A percentile compares a stretch with the other conserved stretches of the same genome.
Conservation (phyloP, 2,329 filamentous ascomycete species). For the Beauveria bassiana region DNA sequence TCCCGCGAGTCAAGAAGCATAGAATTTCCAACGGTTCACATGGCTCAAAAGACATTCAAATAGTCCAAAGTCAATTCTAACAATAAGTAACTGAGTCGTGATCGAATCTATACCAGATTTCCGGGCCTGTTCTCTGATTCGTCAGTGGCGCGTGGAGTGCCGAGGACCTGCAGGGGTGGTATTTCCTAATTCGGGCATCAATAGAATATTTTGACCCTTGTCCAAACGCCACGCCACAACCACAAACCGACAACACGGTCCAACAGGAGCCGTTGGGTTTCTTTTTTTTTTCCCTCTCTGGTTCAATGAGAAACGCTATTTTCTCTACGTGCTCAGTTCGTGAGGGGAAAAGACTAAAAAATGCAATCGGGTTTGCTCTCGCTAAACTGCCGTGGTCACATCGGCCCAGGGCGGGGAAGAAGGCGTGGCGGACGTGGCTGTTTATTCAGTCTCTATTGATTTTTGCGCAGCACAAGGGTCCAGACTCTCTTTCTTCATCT, state of each 20-base stretch:
- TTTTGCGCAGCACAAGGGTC: neutral
- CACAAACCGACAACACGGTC: neutral
- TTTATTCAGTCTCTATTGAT: neutral
- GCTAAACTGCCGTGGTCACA: neutral
- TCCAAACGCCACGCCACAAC: neutral
- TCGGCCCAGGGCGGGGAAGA: neutral
- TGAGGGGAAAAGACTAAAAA: too few species aligned
- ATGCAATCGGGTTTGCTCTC: neutral
- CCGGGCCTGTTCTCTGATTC: neutral
- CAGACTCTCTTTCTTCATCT: neutral
- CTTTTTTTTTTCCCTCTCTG: too few species aligned
- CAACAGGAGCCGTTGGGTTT: neutral
- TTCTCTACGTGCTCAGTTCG: too few species aligned
- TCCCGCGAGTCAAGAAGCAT: too few species aligned
- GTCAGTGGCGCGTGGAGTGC: neutral
- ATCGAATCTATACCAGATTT: neutral
- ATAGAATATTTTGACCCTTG: slow-evolving; percentile 3
- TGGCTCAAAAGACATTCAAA: too few species aligned
- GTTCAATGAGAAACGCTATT: too few species aligned
- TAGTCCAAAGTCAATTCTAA: too few species aligned
- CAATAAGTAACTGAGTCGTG: too few species aligned
- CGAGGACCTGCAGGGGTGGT: neutral
- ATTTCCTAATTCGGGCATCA: slow-evolving; percentile 13
- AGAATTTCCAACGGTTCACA: too few species aligned
- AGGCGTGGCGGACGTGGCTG: neutral